Base-by-base conservation (phyloP, 2,329 filamentous ascomycete species). In the Claviceps cyperi region DNA sequence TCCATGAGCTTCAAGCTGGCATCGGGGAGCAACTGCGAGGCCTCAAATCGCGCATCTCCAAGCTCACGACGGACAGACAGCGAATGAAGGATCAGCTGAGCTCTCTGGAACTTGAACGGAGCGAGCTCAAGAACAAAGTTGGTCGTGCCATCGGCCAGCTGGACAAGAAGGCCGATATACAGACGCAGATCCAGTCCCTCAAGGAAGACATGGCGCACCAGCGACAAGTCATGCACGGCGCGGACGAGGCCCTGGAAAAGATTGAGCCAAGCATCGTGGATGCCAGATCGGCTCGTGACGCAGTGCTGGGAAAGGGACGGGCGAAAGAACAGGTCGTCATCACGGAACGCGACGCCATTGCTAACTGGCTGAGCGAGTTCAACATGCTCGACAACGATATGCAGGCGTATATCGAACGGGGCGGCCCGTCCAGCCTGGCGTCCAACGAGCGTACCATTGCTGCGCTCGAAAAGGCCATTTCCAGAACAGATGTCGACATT, bases 301-400 rank as follows among this genome's bases (percentile, higher is more conserved):
- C 94, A 56, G 78, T 84, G 47, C 77, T 83, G 51, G 75, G 80
- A 51, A 81, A 81, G 41, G 84, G 86, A 8, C 81, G 83, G 15
- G 73, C 76, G 7, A 85, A 81, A 57, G 86, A 94, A 62, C 80
- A 83, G 58, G 77, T 80, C 51, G 70, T 90, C 43, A 80, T 83
- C 28, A 76, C 82, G 38, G 82, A 84, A 53, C 80, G 86, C 11
- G 82, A 84, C 51, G 78, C 73, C 19, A 73, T 97, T 14, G 78
- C 81, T 4, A 81, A 82, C 53, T 92, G 81, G 32, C 73, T 92
- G 49, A 83, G 83, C 59, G 83, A 91, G 62, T 77, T 98, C 48
- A 81, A 80, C 57, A 73, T 84, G 64, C 75, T 87, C 44, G 85
- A 87, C 54, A 72, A 75, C 48, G 85, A 91, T 47, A 94, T 98